These are phyloP conservation scores for Penicillium flavigenum DNA, from an alignment of 495 filamentous ascomycete genomes.

Conservation along the genomic window DNA sequence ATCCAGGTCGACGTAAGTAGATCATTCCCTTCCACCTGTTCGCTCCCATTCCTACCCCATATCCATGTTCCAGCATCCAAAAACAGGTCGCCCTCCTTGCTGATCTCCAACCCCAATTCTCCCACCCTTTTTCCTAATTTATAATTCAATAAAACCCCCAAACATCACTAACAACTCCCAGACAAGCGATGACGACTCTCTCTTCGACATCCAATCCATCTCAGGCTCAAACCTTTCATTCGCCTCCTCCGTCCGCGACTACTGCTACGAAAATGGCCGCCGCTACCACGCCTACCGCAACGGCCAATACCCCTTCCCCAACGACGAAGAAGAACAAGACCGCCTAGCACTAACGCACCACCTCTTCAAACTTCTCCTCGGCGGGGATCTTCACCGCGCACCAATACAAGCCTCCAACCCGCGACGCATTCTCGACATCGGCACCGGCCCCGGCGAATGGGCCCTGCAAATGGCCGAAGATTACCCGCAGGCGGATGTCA, in stretches of 20 bases:
- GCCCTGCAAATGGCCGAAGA: constrained; percentile 62
- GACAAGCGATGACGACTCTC: constrained; percentile 46
- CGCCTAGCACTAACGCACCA: constrained; percentile 68
- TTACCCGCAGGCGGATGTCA: constrained; percentile 53
- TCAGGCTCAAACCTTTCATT: constrained; percentile 44
- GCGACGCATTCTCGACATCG: constrained; percentile 44
- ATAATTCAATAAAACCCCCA: not conserved
- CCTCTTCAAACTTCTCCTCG: constrained; percentile 50
- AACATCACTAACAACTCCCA: constrained; percentile 15
- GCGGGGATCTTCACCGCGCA: constrained; percentile 54
- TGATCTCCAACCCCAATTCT: not conserved
- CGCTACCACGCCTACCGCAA: constrained; percentile 60
- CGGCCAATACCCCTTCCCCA: constrained; percentile 58
- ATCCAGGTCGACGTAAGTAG: constrained; percentile 43
- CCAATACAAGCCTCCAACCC: constrained; percentile 35
- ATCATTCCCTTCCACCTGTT: constrained; percentile 1
- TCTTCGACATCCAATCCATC: constrained; percentile 39
- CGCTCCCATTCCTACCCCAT: not conserved
- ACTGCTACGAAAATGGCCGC: constrained; percentile 58
- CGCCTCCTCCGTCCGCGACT: constrained; percentile 48
- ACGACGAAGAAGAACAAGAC: constrained; percentile 61
- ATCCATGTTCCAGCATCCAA: not conserved
- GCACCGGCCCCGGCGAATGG: constrained; percentile 62
- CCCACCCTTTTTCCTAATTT: not conserved
- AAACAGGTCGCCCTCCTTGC: not conserved